These are phyloP conservation scores for Brassica balearica DNA, from an alignment of 441 rosid genomes.

Conservation along the genomic window DNA sequence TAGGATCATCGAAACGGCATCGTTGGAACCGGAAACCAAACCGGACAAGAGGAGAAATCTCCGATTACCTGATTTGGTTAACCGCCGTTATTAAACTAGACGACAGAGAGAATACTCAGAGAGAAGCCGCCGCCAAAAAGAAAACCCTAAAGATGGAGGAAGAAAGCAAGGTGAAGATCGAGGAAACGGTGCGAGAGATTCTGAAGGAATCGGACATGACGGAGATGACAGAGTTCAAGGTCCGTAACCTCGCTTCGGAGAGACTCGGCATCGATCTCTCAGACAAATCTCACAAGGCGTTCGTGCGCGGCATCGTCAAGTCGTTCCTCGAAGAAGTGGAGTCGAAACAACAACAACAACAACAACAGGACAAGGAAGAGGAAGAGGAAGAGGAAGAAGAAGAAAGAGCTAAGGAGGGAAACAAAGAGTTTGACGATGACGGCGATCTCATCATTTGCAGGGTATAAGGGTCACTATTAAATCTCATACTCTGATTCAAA, in stretches of 20 bases:
- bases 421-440: conserved; percentile 67
- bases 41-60: not conserved
- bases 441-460: conserved; percentile 84
- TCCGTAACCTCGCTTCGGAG: conserved; percentile 46
- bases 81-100: not conserved
- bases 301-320: conserved; percentile 64
- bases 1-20: conserved; percentile 2
- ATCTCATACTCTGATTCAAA: too few species aligned
- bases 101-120: not conserved
- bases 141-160: not conserved
- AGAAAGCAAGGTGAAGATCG: not conserved
- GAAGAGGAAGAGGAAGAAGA: conserved; percentile 36
- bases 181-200: conserved; percentile 59
- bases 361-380: conserved; percentile 32
- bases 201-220: conserved; percentile 73
- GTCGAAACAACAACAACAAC: conserved; percentile 31
- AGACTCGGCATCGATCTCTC: conserved; percentile 31
- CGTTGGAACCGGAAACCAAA: not conserved
- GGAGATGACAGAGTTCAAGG: conserved; percentile 73
- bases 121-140: not conserved
- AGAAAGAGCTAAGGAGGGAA: conserved; percentile 21
- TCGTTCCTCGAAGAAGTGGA: conserved; percentile 67
- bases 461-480: conserved; percentile 31
- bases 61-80: not conserved
- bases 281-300: conserved; percentile 61